Evolutionary conservation across 768 basidiomycete genomes (phyloP).

Genomic region (Panus rudis): DNA sequence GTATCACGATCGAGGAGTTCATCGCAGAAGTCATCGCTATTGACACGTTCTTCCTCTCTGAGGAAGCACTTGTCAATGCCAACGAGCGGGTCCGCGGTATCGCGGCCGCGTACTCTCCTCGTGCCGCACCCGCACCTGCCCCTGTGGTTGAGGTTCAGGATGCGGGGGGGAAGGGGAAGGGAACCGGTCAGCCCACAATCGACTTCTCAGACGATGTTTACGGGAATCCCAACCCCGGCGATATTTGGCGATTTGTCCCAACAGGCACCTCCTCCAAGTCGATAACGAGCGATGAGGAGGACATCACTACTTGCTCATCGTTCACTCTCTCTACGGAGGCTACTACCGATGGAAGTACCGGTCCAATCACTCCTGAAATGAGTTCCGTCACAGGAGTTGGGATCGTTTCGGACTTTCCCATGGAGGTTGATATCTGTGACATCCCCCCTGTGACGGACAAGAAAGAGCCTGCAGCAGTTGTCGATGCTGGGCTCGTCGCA

Average conservation of each 20-base stretch:
- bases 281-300: too few relatives aligned
- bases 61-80: constrained; percentile 35
- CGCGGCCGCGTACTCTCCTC: constrained; percentile 16
- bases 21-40: constrained; percentile 47
- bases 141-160: not conserved
- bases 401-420: not conserved
- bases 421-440: too few relatives aligned
- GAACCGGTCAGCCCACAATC: not conserved
- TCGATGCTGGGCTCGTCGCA: too few relatives aligned
- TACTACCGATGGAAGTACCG: too few relatives aligned
- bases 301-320: too few relatives aligned
- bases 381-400: constrained; percentile 10
- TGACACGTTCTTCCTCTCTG: constrained; percentile 53
- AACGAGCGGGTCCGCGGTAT: constrained; percentile 19
- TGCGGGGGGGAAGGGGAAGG: not conserved
- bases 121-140: not conserved
- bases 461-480: too few relatives aligned
- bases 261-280: too few relatives aligned
- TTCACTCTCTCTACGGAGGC: too few relatives aligned
- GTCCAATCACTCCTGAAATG: constrained; percentile 15
- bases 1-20: constrained; percentile 59
- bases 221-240: too few relatives aligned
- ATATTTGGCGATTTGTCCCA: too few relatives aligned
- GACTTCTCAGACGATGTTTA: too few relatives aligned
- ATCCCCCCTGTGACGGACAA: too few relatives aligned